These are phyloP conservation scores for Psilocybe tampanensis DNA, from an alignment of 768 basidiomycete genomes.

Conservation along the genomic window DNA sequence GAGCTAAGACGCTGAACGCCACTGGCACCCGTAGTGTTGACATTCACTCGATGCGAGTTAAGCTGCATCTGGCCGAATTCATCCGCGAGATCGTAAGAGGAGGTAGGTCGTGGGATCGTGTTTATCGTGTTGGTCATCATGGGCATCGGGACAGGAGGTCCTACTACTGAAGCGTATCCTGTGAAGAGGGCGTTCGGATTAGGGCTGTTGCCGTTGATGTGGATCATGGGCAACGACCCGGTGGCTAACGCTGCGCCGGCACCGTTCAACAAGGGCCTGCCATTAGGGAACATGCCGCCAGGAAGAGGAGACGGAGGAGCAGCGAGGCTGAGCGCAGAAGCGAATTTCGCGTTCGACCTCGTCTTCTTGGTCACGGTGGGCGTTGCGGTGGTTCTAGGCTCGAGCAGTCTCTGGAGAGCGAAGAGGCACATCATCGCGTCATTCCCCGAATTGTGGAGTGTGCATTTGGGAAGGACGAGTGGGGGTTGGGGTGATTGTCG, in stretches of 20 bases:
- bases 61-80: conserved; percentile 45
- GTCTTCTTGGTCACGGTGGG: conserved; percentile 35
- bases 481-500: conserved; percentile 20
- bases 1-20: conserved; percentile 12
- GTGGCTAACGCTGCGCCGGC: not conserved
- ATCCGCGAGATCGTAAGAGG: conserved; percentile 36
- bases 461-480: conserved; percentile 41
- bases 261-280: not conserved
- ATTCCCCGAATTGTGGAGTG: conserved; percentile 78
- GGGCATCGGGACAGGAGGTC: conserved; percentile 15
- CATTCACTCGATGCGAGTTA: conserved; percentile 13
- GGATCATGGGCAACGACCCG: conserved; percentile 24
- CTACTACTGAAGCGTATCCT: conserved; percentile 15
- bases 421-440: conserved; percentile 74
- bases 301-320: no score
- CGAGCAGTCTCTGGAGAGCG: conserved; percentile 68
- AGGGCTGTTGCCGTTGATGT: conserved; percentile 13
- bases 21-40: no score
- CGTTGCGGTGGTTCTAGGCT: conserved; percentile 45
- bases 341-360: conserved; percentile 14
- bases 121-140: not conserved
- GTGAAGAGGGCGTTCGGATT: conserved; percentile 15
- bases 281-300: not conserved
- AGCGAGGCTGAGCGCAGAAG: conserved; percentile 7
- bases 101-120: conserved; percentile 20